Evolutionary conservation across 2,329 filamentous ascomycete genomes (phyloP), one percentile per base, ranked within the genome.

Genomic region (Pleomassaria siparia): DNA sequence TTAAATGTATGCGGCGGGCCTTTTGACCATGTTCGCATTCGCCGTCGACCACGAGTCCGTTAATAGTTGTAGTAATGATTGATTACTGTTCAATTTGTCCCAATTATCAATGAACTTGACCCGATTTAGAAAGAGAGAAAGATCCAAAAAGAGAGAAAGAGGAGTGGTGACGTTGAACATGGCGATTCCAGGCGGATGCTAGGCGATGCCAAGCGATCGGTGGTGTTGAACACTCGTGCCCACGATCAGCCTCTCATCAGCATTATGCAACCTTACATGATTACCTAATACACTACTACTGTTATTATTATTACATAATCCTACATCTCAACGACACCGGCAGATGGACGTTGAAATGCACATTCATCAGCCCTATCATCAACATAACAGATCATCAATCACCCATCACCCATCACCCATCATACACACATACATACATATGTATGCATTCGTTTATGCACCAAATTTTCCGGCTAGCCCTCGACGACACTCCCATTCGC

Each of bases 131-230:
- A 15, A 26, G 35, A n/a, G n/a, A n/a, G n/a, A n/a, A n/a, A n/a
- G n/a, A n/a, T n/a, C n/a, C n/a, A n/a, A n/a, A n/a, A n/a, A n/a
- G n/a, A n/a, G n/a, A n/a, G n/a, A 35, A 24, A 28, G 18, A 21
- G 2, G 4, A 21, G 11, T 46, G 49, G 51, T 58, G 50, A 51
- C 49, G 49, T 49, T 41, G 16, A 36, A 30, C 15, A 51, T 47
- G 42, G 46, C 24, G 28, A 44, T 41, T 53, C 55, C 55, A 56
- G 56, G 55, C 40, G 51, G 56, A 56, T 51, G 37, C 30, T 37
- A 29, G 47, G n/a, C n/a, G 28, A 44, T 41, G 55, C 55, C 55
- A 56, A 58, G 55, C 40, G 51, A 58, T 58, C 53, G 37, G 36
- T 37, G 33, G 47, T 33, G 36, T 33, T 42, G 30, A 41, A 43